Conservation (phyloP, 768 basidiomycete genomes). For the Psilocybe cyanescens region DNA sequence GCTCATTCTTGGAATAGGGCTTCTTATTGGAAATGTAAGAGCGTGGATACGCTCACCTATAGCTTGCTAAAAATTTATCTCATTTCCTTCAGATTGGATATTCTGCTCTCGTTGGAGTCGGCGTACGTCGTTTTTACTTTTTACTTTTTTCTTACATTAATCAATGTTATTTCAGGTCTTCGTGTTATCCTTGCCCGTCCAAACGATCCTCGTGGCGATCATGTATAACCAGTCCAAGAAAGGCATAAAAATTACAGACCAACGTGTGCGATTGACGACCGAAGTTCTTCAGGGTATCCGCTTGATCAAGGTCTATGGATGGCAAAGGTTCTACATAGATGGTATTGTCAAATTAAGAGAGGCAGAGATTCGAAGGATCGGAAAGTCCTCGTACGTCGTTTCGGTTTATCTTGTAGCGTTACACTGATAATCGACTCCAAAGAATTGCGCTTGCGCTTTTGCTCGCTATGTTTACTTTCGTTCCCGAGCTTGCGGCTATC, state of each 20-base stretch:
- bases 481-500: conserved; percentile 55
- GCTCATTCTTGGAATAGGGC: conserved; percentile 61
- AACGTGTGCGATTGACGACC: conserved; percentile 63
- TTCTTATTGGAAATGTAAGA: conserved; percentile 62
- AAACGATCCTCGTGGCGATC: conserved; percentile 51
- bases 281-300: conserved; percentile 75
- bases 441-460: conserved; percentile 41
- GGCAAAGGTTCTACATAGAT: conserved; percentile 54
- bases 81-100: conserved; percentile 55
- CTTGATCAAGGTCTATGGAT: conserved; percentile 66
- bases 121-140: conserved; percentile 26
- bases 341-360: conserved; percentile 43
- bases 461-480: conserved; percentile 48
- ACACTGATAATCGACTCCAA: background rate
- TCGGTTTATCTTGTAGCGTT: background rate
- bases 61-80: background rate
- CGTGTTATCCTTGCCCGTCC: conserved; percentile 1
- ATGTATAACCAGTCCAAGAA: conserved; percentile 59
- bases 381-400: conserved; percentile 39
- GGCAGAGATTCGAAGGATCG: conserved; percentile 42
- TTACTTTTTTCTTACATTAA: conserved; percentile 3
- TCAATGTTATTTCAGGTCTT: conserved; percentile 10
- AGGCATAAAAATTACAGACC: conserved; percentile 68
- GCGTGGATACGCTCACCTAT: background rate
- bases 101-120: conserved; percentile 68